A percentile compares a stretch with the other conserved stretches of the same genome.
Evolutionary conservation across 352 stramenopile genomes (phyloP).

Genomic region (Phytopythium oedochilum): DNA sequence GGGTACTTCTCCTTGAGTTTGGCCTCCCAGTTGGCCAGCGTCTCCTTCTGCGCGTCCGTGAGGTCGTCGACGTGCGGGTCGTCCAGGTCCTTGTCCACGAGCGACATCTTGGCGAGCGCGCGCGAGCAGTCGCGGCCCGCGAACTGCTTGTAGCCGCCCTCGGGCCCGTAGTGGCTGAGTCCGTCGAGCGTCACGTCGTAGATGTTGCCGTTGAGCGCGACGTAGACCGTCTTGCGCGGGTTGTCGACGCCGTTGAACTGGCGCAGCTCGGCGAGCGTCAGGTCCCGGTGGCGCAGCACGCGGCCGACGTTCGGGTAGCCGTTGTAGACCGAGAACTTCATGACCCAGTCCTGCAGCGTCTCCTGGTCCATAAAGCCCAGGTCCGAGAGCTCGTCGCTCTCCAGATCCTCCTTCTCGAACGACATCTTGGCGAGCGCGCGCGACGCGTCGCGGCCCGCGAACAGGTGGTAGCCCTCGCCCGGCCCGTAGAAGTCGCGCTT

Average conservation of each 20-base stretch:
- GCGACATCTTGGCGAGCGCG: constrained; percentile 96
- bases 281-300: constrained; percentile 70
- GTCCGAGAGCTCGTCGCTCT: constrained; percentile 75
- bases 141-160: constrained; percentile 94
- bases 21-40: constrained; percentile 95
- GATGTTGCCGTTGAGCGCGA: constrained; percentile 92
- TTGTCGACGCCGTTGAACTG: constrained; percentile 78
- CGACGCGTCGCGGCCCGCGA: constrained; percentile 94
- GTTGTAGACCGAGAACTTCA: constrained; percentile 96
- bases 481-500: constrained; percentile 96
- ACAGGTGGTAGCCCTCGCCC: constrained; percentile 94
- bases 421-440: constrained; percentile 95
- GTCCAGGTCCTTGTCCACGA: constrained; percentile 91
- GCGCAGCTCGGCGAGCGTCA: constrained; percentile 85
- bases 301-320: constrained; percentile 93
- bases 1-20: constrained; percentile 96
- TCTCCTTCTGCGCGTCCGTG: constrained; percentile 89
- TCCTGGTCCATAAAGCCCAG: constrained; percentile 83
- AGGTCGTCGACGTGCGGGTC: constrained; percentile 91
- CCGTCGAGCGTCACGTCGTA: constrained; percentile 97
- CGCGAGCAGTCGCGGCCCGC: constrained; percentile 93
- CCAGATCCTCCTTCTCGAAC: constrained; percentile 92
- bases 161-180: constrained; percentile 91
- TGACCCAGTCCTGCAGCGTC: constrained; percentile 90
- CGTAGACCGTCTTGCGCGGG: constrained; percentile 90